Conservation (phyloP, 2,329 filamentous ascomycete species). For the Cadophora luteo-olivacea region DNA sequence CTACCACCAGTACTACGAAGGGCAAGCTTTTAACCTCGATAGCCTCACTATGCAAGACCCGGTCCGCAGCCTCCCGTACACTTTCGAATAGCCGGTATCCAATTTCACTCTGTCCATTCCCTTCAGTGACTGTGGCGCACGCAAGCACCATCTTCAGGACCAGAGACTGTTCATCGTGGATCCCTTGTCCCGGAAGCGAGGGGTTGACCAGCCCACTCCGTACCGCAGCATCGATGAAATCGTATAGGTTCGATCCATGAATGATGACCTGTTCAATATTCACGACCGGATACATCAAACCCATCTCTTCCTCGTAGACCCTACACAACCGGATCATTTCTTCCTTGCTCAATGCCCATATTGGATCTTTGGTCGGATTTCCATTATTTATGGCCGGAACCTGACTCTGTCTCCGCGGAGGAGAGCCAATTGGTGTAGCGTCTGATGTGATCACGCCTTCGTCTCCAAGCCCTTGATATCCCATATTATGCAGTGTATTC, state of each 20-base stretch:
- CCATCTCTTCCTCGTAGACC: constrained; percentile 88
- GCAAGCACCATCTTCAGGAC: constrained; percentile 86
- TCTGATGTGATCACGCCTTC: constrained; percentile 65
- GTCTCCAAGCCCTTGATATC: constrained; percentile 73
- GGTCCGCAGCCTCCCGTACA: constrained; percentile 75
- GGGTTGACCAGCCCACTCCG: constrained; percentile 63
- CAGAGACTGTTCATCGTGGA: constrained; percentile 69
- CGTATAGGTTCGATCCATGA: constrained; percentile 73
- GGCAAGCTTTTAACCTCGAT: constrained; percentile 64
- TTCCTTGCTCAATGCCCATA: constrained; percentile 78
- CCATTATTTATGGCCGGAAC: constrained; percentile 35
- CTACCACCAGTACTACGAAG: constrained; percentile 63
- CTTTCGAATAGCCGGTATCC: constrained; percentile 77
- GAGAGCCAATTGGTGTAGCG: constrained; percentile 51
- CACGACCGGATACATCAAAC: constrained; percentile 89
- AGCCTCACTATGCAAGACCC: constrained; percentile 58
- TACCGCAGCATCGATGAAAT: constrained; percentile 73
- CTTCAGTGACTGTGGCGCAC: constrained; percentile 78
- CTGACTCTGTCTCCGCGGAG: constrained; percentile 37
- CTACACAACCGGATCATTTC: constrained; percentile 81
- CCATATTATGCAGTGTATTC: constrained; percentile 87
- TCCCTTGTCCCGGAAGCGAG: constrained; percentile 45
- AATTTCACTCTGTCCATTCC: constrained; percentile 77
- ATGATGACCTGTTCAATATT: constrained; percentile 74
- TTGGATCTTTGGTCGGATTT: constrained; percentile 67